A percentile compares a stretch with the other conserved stretches of the same genome.
These are phyloP conservation scores for Cryphonectria japonica DNA, from an alignment of 2,329 filamentous ascomycete species.

Conservation along the genomic window DNA sequence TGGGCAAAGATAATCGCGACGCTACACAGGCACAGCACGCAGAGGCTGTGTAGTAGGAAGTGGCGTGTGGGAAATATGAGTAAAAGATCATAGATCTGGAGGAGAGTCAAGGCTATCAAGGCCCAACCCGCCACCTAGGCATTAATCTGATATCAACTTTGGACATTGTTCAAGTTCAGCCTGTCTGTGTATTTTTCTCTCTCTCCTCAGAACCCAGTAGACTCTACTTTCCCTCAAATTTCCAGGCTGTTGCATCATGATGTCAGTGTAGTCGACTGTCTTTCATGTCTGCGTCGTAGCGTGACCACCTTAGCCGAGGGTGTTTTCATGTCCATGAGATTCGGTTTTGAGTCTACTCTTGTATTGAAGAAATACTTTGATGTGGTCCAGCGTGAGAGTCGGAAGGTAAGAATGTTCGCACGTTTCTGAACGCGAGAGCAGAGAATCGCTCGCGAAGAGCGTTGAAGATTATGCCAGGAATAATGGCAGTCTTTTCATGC, in stretches of 20 bases:
- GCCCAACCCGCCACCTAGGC: background rate
- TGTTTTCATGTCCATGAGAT: too few relatives aligned
- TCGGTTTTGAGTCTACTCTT: too few relatives aligned
- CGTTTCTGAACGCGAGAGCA: background rate
- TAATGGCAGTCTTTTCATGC: background rate
- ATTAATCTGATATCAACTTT: background rate
- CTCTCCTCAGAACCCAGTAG: too few relatives aligned
- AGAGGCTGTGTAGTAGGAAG: slow-evolving; percentile 11
- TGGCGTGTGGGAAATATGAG: background rate
- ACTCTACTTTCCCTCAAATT: too few relatives aligned
- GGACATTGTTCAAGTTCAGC: background rate
- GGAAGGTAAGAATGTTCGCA: background rate
- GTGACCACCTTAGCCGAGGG: too few relatives aligned
- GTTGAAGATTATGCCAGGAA: background rate
- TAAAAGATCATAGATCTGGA: background rate
- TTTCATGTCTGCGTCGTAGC: too few relatives aligned
- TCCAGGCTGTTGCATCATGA: background rate
- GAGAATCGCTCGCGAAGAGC: background rate
- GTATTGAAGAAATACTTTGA: too few relatives aligned
- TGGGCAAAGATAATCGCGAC: background rate
- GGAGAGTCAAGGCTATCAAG: background rate
- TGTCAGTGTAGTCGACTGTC: too few relatives aligned
- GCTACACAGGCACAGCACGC: slow-evolving; percentile 4
- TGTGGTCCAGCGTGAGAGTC: too few relatives aligned
- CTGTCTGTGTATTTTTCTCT: background rate